Conservation (phyloP, 2,329 filamentous ascomycete species). For the Pseudogymnoascus sp. region DNA sequence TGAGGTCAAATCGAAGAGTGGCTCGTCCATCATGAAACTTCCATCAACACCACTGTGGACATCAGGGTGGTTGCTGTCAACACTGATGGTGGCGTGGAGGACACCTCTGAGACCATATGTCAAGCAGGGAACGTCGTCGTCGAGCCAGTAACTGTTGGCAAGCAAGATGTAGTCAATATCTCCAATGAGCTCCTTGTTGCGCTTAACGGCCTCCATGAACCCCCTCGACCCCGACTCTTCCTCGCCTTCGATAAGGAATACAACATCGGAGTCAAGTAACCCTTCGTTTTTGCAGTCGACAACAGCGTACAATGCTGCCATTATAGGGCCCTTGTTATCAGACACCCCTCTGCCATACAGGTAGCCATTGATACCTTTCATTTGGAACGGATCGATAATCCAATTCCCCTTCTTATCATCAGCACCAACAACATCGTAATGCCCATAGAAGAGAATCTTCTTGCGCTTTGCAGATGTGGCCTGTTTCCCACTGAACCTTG, state of each 20-base stretch:
- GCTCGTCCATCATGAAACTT: conserved; percentile 81
- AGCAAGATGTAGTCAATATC: conserved; percentile 89
- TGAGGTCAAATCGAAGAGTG: conserved; percentile 81
- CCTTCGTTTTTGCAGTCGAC: conserved; percentile 83
- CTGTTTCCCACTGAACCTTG: conserved; percentile 73
- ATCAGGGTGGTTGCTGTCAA: conserved; percentile 80
- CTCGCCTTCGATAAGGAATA: conserved; percentile 94
- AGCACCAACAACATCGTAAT: conserved; percentile 94
- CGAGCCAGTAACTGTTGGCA: conserved; percentile 97
- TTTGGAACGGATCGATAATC: conserved; percentile 80
- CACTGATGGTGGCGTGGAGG: conserved; percentile 82
- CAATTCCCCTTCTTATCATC: conserved; percentile 77
- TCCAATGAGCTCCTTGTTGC: conserved; percentile 78
- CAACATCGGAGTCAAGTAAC: conserved; percentile 73
- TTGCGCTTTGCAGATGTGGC: conserved; percentile 60
- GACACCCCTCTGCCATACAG: conserved; percentile 93
- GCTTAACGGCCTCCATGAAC: conserved; percentile 73
- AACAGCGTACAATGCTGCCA: conserved; percentile 89
- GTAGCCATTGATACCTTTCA: conserved; percentile 84
- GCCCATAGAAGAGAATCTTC: conserved; percentile 91
- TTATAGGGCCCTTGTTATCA: conserved; percentile 94
- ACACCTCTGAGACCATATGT: conserved; percentile 93
- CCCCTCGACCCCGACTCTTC: conserved; percentile 91
- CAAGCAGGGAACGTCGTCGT: conserved; percentile 89
- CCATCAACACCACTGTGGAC: conserved; percentile 96